phyloP scores from a whole-genome alignment of 106 monocot species.

The Vanilla planifolia region DNA sequence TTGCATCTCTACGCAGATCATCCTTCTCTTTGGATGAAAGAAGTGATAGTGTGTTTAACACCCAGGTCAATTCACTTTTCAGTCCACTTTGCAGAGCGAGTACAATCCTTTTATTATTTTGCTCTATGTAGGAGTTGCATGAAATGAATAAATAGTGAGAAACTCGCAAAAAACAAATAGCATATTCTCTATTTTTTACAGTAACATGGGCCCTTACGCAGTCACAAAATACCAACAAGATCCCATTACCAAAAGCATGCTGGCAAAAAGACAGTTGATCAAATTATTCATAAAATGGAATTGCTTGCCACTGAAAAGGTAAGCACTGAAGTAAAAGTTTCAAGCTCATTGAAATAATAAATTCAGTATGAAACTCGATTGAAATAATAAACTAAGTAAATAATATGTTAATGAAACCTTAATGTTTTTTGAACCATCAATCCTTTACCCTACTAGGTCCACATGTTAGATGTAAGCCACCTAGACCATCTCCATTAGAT shows the following conservation, averaged over 20 bases:
- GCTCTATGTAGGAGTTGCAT: conserved; percentile 40
- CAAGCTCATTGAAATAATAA: too few relatives aligned
- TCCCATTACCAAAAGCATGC: background rate
- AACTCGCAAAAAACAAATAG: background rate
- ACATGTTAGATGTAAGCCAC: too few relatives aligned
- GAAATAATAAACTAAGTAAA: too few relatives aligned
- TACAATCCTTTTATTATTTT: conserved; percentile 95
- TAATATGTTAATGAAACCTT: too few relatives aligned
- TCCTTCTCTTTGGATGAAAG: conserved; percentile 98
- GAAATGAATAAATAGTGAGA: conserved; percentile 1
- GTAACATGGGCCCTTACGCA: background rate
- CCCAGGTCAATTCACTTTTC: conserved; percentile 95
- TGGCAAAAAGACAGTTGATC: too few relatives aligned
- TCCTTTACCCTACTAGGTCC: too few relatives aligned
- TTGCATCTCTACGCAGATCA: conserved; percentile 78
- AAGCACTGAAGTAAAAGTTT: too few relatives aligned
- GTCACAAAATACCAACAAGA: background rate
- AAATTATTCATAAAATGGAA: too few relatives aligned
- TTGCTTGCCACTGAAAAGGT: too few relatives aligned
- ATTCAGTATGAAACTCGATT: too few relatives aligned
- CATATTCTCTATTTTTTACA: background rate
- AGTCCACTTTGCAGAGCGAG: conserved; percentile 95
- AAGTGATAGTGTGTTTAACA: conserved; percentile 72
- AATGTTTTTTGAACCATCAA: too few relatives aligned
- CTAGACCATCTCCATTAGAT: too few relatives aligned